A percentile compares a stretch with the other conserved stretches of the same genome.
These are phyloP conservation scores for Pichia sorboxylosa DNA, from an alignment of 1,139 yeast genomes.

Conservation along the genomic window DNA sequence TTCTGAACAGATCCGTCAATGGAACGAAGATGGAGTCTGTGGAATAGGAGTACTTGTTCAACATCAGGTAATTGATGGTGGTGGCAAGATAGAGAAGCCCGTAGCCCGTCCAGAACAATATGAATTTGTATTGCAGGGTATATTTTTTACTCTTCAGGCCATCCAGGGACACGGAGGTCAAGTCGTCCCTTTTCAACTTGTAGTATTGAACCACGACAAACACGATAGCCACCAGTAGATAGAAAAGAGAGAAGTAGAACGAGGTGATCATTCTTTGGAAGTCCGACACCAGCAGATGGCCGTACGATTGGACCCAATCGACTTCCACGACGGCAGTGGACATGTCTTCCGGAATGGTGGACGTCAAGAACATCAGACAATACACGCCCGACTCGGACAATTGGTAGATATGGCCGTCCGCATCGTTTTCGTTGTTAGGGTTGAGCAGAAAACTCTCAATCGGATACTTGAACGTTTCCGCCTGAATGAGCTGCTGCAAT, in stretches of 20 bases:
- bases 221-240: constrained; percentile 10
- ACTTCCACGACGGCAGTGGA: constrained; percentile 11
- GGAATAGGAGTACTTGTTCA: constrained; percentile 20
- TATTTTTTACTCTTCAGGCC: constrained; percentile 12
- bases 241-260: constrained; percentile 14
- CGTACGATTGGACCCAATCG: constrained; percentile 23
- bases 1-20: constrained; percentile 13
- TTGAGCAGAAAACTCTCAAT: constrained; percentile 13
- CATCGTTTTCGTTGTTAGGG: constrained; percentile 3
- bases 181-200: constrained; percentile 10
- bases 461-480: constrained; percentile 9
- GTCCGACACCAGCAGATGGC: constrained; percentile 20
- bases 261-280: constrained; percentile 18
- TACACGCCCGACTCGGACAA: constrained; percentile 16
- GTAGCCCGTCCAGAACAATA: constrained; percentile 16
- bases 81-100: constrained; percentile 14
- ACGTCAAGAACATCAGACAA: constrained; percentile 17
- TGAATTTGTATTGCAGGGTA: constrained; percentile 19
- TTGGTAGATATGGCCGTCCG: constrained; percentile 8
- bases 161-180: constrained; percentile 14
- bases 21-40: constrained; percentile 14
- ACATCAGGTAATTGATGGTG: constrained; percentile 11
- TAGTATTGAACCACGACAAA: constrained; percentile 12
- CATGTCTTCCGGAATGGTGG: constrained; percentile 11
- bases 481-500: constrained; percentile 14